Evolutionary conservation across 2,329 filamentous ascomycete genomes (phyloP), one percentile per base, ranked within the genome.

Genomic region (Trichoderma guizhouense): DNA sequence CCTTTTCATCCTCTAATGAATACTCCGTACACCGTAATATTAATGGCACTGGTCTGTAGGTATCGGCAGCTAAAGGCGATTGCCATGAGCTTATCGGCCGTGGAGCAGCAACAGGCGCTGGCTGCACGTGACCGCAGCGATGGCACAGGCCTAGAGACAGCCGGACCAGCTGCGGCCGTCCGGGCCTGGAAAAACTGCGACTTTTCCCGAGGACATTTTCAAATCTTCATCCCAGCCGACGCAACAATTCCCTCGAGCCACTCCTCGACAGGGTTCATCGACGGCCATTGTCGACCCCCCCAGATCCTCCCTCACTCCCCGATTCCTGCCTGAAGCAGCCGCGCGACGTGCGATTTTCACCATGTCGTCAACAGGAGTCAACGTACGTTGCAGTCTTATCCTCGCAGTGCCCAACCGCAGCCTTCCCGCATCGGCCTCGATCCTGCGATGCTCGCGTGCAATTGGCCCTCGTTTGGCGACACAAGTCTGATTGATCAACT

Each of bases 281-380:
- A 82, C 80, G 81, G 77, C 80, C 80, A 79, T 80, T 80, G 79
- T 80, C 82, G 77, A 79, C 78, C 78, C 76, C 72, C 73, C 77
- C 75, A 79, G 77, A 77, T 77, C 77, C 79, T 78, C 76, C 76
- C 77, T 78, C 75, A 78, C 77, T 77, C 76, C 78, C 77, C 78
- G 78, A 79, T 79, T 77, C 77, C 77, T 78, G 78, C 78, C 78
- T 76, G 75, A 80, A 80, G 77, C 77, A 78, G 76, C 81, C 80
- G 82, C 81, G 81, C 81, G 79, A 73, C 81, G 82, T 82, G 80
- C 84, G 79, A 81, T 80, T 77, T 81, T 77, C 79, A 78, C 83
- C 85, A 91, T 91, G 89, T 88, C 89, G 83, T 86, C 88, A 76
- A 90, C 90, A 81, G 89, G 89, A 86, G 88, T 91, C 81, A 92